A percentile compares a stretch with the other conserved stretches of the same genome.
phyloP scores from a whole-genome alignment of 257 asterid genomes.

The Solanum phureja region DNA sequence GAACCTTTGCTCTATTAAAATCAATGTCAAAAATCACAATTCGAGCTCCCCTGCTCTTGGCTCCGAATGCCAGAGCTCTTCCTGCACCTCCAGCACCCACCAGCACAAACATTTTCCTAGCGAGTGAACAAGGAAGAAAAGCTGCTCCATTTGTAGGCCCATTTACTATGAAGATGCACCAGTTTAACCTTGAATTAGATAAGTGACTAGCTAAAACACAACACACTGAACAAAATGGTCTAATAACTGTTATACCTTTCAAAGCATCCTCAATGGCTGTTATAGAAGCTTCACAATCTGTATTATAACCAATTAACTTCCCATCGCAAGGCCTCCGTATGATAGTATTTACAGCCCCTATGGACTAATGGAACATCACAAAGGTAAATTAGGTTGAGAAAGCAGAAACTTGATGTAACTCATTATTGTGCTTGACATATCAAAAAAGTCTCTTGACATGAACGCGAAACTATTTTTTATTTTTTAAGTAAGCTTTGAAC shows the following conservation, averaged over 20 bases:
- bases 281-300: slow-evolving; percentile 68
- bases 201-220: background rate
- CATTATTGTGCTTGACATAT: background rate
- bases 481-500: background rate
- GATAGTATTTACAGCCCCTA: slow-evolving; percentile 62
- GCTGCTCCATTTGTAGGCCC: slow-evolving; percentile 17
- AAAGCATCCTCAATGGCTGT: slow-evolving; percentile 62
- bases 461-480: background rate
- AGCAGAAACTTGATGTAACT: background rate
- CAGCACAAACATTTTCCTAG: slow-evolving; percentile 42
- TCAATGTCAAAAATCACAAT: slow-evolving; percentile 47
- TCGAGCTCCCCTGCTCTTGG: slow-evolving; percentile 48
- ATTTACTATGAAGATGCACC: slow-evolving; percentile 4
- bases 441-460: background rate
- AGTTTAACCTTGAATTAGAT: background rate
- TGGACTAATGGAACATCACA: slow-evolving; percentile 23
- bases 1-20: slow-evolving; percentile 50
- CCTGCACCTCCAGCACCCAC: slow-evolving; percentile 81
- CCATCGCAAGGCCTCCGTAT: slow-evolving; percentile 45
- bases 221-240: background rate
- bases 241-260: slow-evolving; percentile 18
- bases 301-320: slow-evolving; percentile 57
- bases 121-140: slow-evolving; percentile 14
- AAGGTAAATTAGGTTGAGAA: background rate
- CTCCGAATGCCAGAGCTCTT: slow-evolving; percentile 65